Base-by-base conservation (phyloP, 805 yeast species). In the Candida oleophila region DNA sequence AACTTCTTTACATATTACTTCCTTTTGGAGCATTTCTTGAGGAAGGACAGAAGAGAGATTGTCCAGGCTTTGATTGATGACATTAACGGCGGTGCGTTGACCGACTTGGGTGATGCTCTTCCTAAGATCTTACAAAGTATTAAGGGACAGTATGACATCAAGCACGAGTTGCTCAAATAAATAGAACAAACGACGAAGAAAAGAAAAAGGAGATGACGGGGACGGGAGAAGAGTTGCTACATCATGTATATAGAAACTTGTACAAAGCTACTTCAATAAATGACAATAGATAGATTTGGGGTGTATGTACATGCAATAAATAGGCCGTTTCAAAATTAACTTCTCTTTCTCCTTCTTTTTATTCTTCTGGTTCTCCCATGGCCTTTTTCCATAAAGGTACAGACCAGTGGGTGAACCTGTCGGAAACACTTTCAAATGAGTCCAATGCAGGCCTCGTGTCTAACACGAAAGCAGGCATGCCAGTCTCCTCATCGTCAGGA, bases 391-490 rank as follows among this genome's bases (percentile, higher is more conserved):
- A 80, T 38, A 79, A 61, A 11, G 90, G 89, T 43, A 74, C 72
- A 42, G 82, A 69, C 85, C 91, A 88, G 55, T 77, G 84, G 19
- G 65, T 65, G 44, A 86, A 68, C 50, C 98, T 76, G 61, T 90
- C 98, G 45, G 63, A 57, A 2, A 84, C 89, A 54, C 76, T 84
- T 1, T 69, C 66, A 1, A 81, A 56, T 48, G 74, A 75, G 65
- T 94, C 99, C 51, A 90, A 70, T 0, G 96, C 99, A 0, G 99
- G 99, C 55, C 99, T 81, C 15, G 95, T 97, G 66, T 94, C 99
- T 52, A 95, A 77, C 66, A 81, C 83, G 64, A 94, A 94, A 1
- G 96, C 80, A 4, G 99, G 98, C 81, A 85, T 80, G 2, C 96
- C 97, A 37, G 87, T 82, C 16, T 78, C 83, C 50, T 78, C 85